Evolutionary conservation across 2,329 filamentous ascomycete genomes (phyloP), one percentile per base, ranked within the genome.

Genomic region (Calonectria hongkongensis): DNA sequence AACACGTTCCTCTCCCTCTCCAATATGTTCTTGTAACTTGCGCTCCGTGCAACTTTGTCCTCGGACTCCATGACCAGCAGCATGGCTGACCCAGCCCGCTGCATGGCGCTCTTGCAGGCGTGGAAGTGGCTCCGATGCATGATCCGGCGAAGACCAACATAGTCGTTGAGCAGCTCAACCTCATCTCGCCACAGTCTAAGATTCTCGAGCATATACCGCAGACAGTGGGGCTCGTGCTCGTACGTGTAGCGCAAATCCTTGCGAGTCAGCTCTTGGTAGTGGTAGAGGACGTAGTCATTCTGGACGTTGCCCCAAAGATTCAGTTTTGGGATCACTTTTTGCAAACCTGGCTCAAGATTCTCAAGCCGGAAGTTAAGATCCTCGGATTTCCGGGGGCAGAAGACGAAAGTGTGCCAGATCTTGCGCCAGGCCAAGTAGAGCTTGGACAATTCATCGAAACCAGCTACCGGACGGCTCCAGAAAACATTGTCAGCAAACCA

Each of bases 371-470:
- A 3, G 21, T 18, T 21, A 15, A 39, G 36, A 9, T 18, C 45
- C 25, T 13, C 50, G 3, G 33, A 21, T 47, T 39, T 5, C 25
- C 21, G 58, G 7, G 47, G 10, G 21, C 60, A 66, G 69, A 76
- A 60, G 18, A 72, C 68, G 13, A 54, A 67, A n/a, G 21, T 12
- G 70, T 75, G 47, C 74, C 75, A 78, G 36, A 74, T 33, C 48
- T 67, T 71, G 25, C 75, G 70, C 73, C 73, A 78, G 15, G 74
- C 68, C 4, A 77, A 39, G 39, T 75, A 78, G 16, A 25, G 45
- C 47, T 70, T 69, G n/a, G 56, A 66, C 12, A 77, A 30, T 39
- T 70, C 71, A 27, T 75, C 74, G 25, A 66, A 73, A 18, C 65
- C 74, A 6, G 45, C 2, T 45, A 10, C 15, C n/a, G 67, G 48